A percentile compares a stretch with the other conserved stretches of the same genome.
Conservation (phyloP, 1,139 yeast genomes). For the Martiniozyma asiatica region DNA sequence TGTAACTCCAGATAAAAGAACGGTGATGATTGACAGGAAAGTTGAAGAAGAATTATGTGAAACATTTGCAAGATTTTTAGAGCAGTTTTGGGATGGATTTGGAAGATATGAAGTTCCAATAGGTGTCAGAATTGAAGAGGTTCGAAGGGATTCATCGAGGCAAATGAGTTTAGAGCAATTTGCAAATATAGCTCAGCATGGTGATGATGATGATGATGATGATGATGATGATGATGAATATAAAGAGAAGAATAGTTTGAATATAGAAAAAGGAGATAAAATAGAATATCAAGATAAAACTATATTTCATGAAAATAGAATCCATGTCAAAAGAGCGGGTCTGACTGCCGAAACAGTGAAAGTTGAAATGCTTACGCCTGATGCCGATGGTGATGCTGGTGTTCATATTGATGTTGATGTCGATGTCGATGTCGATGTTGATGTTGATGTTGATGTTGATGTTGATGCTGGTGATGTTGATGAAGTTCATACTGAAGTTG, state of each 20-base stretch:
- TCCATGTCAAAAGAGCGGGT: no score
- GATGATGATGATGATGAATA: neutral
- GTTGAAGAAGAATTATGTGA: constrained; percentile 46
- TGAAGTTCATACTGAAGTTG: neutral
- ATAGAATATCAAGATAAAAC: no score
- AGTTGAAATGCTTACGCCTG: no score
- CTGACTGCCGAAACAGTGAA: no score
- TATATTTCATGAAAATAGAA: no score
- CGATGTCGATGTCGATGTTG: constrained; percentile 1
- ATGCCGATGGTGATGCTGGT: constrained; percentile 1
- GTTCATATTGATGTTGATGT: no score
- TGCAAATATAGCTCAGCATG: constrained; percentile 2
- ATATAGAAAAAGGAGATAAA: no score
- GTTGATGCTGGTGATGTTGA: neutral
- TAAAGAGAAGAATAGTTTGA: constrained; percentile 1
- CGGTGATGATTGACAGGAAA: constrained; percentile 47
- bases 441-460: neutral
- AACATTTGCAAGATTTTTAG: constrained; percentile 31
- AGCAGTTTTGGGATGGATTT: constrained; percentile 31
- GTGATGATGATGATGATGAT: constrained; percentile 1
- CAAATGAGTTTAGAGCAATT: constrained; percentile 10
- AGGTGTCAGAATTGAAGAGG: constrained; percentile 4
- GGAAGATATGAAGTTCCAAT: constrained; percentile 32
- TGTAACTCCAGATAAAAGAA: constrained; percentile 83
- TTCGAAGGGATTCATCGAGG: constrained; percentile 5